Conservation (phyloP, 495 filamentous ascomycete genomes). For the Sordaria brevicollis region DNA sequence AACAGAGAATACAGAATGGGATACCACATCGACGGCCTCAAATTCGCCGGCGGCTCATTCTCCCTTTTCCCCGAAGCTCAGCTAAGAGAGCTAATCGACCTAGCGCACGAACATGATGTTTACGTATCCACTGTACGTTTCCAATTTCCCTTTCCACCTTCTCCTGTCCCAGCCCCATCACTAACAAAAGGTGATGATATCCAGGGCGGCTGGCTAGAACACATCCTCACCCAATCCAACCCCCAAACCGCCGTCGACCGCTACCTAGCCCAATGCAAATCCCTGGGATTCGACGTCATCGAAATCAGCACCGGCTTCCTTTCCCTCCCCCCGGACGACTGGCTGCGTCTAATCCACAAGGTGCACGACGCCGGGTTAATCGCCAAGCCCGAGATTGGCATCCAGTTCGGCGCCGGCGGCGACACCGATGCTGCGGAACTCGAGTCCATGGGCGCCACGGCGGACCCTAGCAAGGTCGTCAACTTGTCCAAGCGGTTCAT, state of each 20-base stretch:
- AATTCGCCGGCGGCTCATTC: constrained; percentile 50
- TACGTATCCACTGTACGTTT: constrained; percentile 39
- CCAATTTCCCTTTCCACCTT: background rate
- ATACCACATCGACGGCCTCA: constrained; percentile 44
- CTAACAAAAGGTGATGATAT: too few relatives aligned
- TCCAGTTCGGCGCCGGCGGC: constrained; percentile 51
- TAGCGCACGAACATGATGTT: constrained; percentile 41
- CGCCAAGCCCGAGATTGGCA: constrained; percentile 50
- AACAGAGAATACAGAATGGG: constrained; percentile 25
- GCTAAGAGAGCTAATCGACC: constrained; percentile 40
- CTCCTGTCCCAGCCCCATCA: background rate
- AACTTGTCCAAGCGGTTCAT: constrained; percentile 42
- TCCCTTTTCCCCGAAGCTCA: constrained; percentile 38
- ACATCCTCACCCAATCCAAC: constrained; percentile 37
- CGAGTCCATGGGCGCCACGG: constrained; percentile 37
- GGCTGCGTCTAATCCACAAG: constrained; percentile 45
- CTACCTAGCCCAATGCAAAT: constrained; percentile 42
- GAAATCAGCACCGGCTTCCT: constrained; percentile 47
- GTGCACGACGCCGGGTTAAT: constrained; percentile 41
- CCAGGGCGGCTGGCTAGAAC: constrained; percentile 46
- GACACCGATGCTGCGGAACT: constrained; percentile 41
- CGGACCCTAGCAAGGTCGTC: constrained; percentile 41
- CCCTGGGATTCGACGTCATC: constrained; percentile 45
- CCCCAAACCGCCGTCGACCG: constrained; percentile 33
- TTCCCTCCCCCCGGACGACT: constrained; percentile 44